A percentile compares a stretch with the other conserved stretches of the same genome.
Evolutionary conservation across 2,329 filamentous ascomycete species (phyloP).

Genomic region (Penicillium brasilianum): DNA sequence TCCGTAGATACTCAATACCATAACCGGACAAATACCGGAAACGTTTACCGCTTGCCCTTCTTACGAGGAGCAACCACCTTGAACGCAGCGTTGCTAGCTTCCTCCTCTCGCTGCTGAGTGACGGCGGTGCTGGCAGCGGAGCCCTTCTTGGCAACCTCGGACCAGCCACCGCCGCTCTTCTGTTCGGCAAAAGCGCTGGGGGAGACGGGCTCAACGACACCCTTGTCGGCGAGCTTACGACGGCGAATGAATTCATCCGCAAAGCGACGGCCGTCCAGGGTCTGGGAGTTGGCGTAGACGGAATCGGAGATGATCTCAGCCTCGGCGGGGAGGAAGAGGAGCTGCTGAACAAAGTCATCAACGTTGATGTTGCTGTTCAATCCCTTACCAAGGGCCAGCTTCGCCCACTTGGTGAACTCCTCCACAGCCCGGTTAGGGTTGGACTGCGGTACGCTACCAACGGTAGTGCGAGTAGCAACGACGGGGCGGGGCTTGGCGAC

Average conservation of each 20-base stretch:
- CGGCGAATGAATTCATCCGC: conserved; percentile 93
- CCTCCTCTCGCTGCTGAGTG: conserved; percentile 55
- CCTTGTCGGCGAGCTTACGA: conserved; percentile 91
- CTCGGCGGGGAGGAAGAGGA: conserved; percentile 77
- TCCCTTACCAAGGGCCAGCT: conserved; percentile 76
- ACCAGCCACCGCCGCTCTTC: conserved; percentile 76
- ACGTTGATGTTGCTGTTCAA: conserved; percentile 72
- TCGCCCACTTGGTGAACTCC: conserved; percentile 93
- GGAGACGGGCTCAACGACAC: conserved; percentile 71
- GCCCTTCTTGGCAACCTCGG: conserved; percentile 95
- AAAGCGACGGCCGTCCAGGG: conserved; percentile 91
- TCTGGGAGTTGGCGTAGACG: conserved; percentile 83
- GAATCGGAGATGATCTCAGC: conserved; percentile 84
- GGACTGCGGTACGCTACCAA: conserved; percentile 48
- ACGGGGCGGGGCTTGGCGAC: conserved; percentile 61
- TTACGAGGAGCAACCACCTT: conserved; percentile 92
- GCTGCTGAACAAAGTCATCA: conserved; percentile 77
- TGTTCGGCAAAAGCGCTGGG: conserved; percentile 58
- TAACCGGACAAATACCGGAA: conserved; percentile 10
- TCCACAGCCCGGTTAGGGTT: conserved; percentile 72
- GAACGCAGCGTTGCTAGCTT: conserved; percentile 65
- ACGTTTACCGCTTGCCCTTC: conserved; percentile 74
- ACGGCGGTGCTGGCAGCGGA: conserved; percentile 37
- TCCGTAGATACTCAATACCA: neutral
- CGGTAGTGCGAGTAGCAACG: conserved; percentile 55